Base-by-base conservation (phyloP, 768 basidiomycete species). In the Candolleomyces aberdarensis region DNA sequence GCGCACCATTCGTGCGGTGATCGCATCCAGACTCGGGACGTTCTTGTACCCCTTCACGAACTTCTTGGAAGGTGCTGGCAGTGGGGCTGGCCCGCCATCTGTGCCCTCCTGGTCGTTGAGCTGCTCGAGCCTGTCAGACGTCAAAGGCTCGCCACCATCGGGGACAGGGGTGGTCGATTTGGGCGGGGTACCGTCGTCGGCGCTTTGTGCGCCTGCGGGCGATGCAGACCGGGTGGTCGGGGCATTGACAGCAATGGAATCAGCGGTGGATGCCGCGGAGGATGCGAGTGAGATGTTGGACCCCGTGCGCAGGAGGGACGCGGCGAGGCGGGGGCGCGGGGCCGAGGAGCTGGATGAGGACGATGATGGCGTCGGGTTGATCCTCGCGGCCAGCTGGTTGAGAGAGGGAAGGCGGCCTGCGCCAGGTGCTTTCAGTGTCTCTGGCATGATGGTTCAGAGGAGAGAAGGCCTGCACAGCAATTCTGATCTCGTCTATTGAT, bases 1-100 rank as follows among this genome's bases (percentile, higher is more conserved):
- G 75, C 89, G 89, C 56, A 86, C 89, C 60, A 93, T 75, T 41
- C 89, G 84, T 36, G 88, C 88, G 1, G 92, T 90, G 76, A 94
- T 94, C 31, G 89, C 90, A 69, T 93, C 91, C 57, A 94, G 83
- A 63, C 84, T 86, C 14, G 92, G 92, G 48, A 94, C 89, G 68
- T 92, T 93, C 85, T 92, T 94, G 75, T 92, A 94, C 22, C 92
- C 92, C 67, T 78, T 79, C 49, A 59, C 59, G 17, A 44, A 56
- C 58, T 59, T 63, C 57, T 69, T 63, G 43, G 43, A 57, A 50
- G 47, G 20, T 2, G 67, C 70, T 26, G 69, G 59, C 8, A 56
- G 31, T 19, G 46, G 60, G 2, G 60, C 43, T 26, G 60, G 43
- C 20, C 43, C 53, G 44, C 13, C 41, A 41, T 61, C 60, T 20